phyloP scores from a whole-genome alignment of 805 yeast species.

The Spathaspora girioi region DNA sequence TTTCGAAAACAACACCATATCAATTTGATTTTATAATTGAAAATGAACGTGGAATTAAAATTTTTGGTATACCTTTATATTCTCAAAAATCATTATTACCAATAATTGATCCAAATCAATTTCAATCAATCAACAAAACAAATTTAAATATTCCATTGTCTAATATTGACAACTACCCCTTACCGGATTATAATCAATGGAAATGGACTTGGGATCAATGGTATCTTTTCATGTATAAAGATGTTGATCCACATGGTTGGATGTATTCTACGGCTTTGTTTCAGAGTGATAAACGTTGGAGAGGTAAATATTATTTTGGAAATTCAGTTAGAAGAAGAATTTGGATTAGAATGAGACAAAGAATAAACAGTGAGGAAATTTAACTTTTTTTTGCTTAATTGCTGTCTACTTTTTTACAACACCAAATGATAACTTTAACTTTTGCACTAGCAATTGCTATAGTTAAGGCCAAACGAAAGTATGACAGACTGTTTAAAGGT shows the following conservation, averaged over 20 bases:
- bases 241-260: conserved; percentile 89
- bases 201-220: conserved; percentile 66
- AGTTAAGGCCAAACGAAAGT: not conserved
- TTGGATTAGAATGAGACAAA: conserved; percentile 49
- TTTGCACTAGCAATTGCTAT: conserved; percentile 4
- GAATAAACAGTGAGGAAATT: not conserved
- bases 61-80: conserved; percentile 51
- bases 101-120: conserved; percentile 48
- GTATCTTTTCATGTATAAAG: conserved; percentile 68
- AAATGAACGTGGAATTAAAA: conserved; percentile 51
- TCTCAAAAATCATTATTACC: conserved; percentile 45
- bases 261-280: conserved; percentile 55
- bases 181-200: conserved; percentile 58
- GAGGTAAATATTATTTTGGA: conserved; percentile 55
- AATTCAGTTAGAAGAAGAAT: conserved; percentile 63
- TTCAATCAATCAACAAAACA: conserved; percentile 41
- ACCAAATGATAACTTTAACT: not conserved
- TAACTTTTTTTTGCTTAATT: not conserved
- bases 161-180: conserved; percentile 33
- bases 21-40: conserved; percentile 45
- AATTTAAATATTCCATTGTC: conserved; percentile 26
- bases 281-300: conserved; percentile 49
- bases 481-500: not conserved
- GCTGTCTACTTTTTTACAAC: not conserved
- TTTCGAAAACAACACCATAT: not conserved